phyloP scores from a whole-genome alignment of 768 basidiomycete genomes.

The Myochromella boudieri region DNA sequence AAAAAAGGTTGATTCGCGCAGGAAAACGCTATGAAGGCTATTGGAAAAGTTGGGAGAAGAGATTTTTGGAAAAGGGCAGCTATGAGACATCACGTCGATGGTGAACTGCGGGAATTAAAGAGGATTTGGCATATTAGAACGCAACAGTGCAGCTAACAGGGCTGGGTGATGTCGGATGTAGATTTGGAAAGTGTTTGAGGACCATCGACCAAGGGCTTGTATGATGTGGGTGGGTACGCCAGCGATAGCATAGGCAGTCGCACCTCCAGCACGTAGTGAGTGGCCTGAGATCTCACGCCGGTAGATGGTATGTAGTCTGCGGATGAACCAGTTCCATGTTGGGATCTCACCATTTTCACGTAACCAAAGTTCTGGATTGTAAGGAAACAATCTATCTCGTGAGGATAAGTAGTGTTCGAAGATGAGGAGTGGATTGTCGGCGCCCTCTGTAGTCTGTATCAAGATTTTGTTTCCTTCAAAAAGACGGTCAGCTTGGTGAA shows the following conservation, averaged over 20 bases:
- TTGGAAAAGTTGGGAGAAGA: too few species aligned
- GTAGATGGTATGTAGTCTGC: neutral
- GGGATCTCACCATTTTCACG: slow-evolving; percentile 9
- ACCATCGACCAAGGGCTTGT: neutral
- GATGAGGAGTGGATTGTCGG: neutral
- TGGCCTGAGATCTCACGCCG: neutral
- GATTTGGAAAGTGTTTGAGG: neutral
- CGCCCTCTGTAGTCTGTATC: neutral
- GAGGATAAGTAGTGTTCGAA: slow-evolving; percentile 1
- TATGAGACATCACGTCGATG: too few species aligned
- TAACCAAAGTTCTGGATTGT: slow-evolving; percentile 16
- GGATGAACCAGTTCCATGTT: slow-evolving; percentile 17
- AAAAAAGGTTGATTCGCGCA: too few species aligned
- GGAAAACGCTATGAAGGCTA: too few species aligned
- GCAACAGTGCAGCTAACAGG: neutral
- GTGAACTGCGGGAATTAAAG: too few species aligned
- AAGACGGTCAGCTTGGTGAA: slow-evolving; percentile 21
- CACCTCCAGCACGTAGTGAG: neutral
- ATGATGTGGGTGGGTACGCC: neutral
- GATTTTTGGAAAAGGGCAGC: too few species aligned
- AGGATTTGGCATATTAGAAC: too few species aligned
- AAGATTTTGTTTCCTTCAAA: slow-evolving; percentile 21
- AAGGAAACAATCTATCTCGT: slow-evolving; percentile 5
- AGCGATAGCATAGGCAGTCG: too few species aligned
- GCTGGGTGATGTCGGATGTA: neutral